Percentiles rank a stretch among this genome's conserved stretches.
phyloP scores from a whole-genome alignment of 208 protist species.

The Leptomonas seymouri region DNA sequence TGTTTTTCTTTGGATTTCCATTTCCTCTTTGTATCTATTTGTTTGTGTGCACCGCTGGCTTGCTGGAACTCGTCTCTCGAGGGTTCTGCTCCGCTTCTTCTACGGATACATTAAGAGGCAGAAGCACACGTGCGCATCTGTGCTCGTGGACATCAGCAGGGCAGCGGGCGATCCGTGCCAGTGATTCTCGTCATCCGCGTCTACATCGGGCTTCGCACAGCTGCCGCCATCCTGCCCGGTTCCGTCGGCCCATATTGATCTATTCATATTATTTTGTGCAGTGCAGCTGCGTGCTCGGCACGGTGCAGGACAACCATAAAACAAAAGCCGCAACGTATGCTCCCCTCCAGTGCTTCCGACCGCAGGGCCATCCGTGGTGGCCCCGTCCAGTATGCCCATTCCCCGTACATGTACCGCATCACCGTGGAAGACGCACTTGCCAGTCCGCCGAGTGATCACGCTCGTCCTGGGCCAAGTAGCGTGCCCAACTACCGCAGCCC shows the following conservation, averaged over 20 bases:
- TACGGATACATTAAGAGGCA: too few relatives aligned
- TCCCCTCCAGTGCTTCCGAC: conserved; percentile 6
- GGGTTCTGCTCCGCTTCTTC: too few relatives aligned
- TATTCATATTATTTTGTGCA: too few relatives aligned
- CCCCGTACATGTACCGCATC: conserved; percentile 36
- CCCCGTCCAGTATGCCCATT: conserved; percentile 39
- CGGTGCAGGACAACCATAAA: background rate
- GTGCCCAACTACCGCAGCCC: conserved; percentile 19
- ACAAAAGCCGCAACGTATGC: background rate
- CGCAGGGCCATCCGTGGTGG: conserved; percentile 13
- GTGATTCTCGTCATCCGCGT: too few relatives aligned
- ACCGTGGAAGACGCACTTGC: conserved; percentile 21
- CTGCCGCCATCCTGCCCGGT: too few relatives aligned
- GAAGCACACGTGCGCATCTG: too few relatives aligned
- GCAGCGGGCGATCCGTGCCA: too few relatives aligned
- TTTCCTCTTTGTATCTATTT: conserved; percentile 3
- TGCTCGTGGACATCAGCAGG: too few relatives aligned
- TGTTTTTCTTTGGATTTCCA: conserved; percentile 12
- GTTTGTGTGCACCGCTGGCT: too few relatives aligned
- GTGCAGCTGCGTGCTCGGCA: background rate
- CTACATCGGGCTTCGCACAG: too few relatives aligned
- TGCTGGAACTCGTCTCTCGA: too few relatives aligned
- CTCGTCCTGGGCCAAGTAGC: background rate
- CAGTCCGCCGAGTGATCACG: conserved; percentile 21
- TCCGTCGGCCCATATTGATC: too few relatives aligned